phyloP scores from a whole-genome alignment of 2,329 filamentous ascomycete genomes.

The Ophiostoma sp. region DNA sequence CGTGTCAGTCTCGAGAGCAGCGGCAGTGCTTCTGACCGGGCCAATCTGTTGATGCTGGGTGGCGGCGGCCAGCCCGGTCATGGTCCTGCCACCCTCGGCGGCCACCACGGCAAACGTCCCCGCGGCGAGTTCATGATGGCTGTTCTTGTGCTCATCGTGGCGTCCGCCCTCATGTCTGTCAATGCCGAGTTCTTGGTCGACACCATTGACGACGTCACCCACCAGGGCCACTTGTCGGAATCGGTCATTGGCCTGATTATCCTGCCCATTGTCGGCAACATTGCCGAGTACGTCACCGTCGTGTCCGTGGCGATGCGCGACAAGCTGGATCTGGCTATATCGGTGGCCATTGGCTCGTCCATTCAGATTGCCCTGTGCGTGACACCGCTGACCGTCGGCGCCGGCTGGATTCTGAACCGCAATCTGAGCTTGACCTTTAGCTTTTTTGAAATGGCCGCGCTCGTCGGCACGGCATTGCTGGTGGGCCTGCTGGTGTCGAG shows the following conservation, averaged over 20 bases:
- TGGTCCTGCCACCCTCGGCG: background rate
- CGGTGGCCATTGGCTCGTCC: constrained; percentile 77
- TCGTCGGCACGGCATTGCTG: constrained; percentile 80
- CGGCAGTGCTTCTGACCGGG: background rate
- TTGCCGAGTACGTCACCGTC: constrained; percentile 78
- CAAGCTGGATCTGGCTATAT: constrained; percentile 75
- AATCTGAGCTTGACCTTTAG: constrained; percentile 80
- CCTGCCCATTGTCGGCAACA: constrained; percentile 76
- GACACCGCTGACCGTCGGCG: constrained; percentile 74
- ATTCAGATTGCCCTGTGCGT: constrained; percentile 81
- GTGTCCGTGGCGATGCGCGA: constrained; percentile 77
- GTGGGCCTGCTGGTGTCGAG: constrained; percentile 85
- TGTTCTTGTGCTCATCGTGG: constrained; percentile 60
- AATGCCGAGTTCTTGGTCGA: constrained; percentile 78
- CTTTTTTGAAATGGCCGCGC: constrained; percentile 80
- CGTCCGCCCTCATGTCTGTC: constrained; percentile 71
- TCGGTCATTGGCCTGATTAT: constrained; percentile 79
- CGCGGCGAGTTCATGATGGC: constrained; percentile 37
- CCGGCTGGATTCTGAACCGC: constrained; percentile 72
- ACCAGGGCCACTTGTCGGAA: constrained; percentile 60
- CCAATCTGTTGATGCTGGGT: background rate
- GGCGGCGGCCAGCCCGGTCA: background rate
- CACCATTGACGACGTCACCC: constrained; percentile 67
- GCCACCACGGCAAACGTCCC: constrained; percentile 35
- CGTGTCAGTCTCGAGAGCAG: constrained; percentile 2